These are phyloP conservation scores for Trapa bicornis DNA, from an alignment of 345 rosid genomes.

Conservation along the genomic window DNA sequence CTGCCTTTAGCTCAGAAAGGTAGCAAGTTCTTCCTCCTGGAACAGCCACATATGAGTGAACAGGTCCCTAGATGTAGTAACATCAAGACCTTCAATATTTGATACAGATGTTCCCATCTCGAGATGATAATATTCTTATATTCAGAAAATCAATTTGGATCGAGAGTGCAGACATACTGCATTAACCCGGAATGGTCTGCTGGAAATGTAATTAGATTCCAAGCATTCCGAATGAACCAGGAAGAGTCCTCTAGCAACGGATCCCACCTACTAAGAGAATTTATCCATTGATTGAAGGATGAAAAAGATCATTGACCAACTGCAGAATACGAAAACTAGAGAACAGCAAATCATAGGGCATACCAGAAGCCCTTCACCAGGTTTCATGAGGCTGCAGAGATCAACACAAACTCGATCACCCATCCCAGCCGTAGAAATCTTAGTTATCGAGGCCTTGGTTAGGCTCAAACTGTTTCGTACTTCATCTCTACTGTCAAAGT, in stretches of 20 bases:
- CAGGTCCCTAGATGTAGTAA: constrained; percentile 50
- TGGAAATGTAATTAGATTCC: constrained; percentile 71
- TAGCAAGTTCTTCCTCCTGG: constrained; percentile 85
- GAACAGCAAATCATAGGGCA: constrained; percentile 7
- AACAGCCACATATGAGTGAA: constrained; percentile 65
- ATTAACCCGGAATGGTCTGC: constrained; percentile 90
- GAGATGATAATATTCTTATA: neutral
- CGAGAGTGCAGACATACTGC: constrained; percentile 41
- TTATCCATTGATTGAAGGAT: neutral
- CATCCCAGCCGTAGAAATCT: constrained; percentile 55
- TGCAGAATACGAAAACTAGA: neutral
- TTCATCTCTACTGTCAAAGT: constrained; percentile 67
- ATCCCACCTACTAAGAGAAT: constrained; percentile 47
- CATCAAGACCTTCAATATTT: neutral
- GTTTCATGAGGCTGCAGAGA: constrained; percentile 86
- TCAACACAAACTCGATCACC: constrained; percentile 92
- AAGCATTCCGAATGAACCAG: constrained; percentile 86
- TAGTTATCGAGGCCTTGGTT: constrained; percentile 47
- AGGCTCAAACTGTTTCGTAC: constrained; percentile 41
- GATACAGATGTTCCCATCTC: neutral
- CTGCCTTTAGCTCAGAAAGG: constrained; percentile 73
- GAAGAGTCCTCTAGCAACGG: constrained; percentile 85
- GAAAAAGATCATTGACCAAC: constrained; percentile 1
- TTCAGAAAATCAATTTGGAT: neutral
- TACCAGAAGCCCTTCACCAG: constrained; percentile 91